Evolutionary conservation across 306 rosid species (phyloP), one percentile per base, ranked within the genome.

Genomic region (Trichosanthes truncata): DNA sequence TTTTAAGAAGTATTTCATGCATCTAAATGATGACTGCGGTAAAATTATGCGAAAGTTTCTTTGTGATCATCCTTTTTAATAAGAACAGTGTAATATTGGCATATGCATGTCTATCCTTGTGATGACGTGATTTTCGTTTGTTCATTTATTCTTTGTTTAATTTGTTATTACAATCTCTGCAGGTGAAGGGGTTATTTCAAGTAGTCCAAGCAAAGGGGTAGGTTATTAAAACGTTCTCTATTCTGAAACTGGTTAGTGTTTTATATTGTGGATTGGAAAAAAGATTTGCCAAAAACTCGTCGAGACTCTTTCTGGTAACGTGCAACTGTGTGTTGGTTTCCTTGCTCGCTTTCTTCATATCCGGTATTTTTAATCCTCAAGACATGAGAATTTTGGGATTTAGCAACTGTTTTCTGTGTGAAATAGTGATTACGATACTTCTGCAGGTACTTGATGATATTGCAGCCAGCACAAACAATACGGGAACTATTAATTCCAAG

Each of bases 151-250:
- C 46, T 76, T 76, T 31, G 65, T 55, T 35, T 76, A 53, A 55
- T 76, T 36, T n/a, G 7, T 49, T 51, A 4, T 76, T 53, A 31
- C 49, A 18, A 49, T 49, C 5, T 49, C 35, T 61, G 60, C 59
- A 78, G 81, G 18, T 78, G 56, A 40, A 61, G 67, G 35, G 65
- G 72, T 18, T 23, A 61, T 26, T 78, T 43, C 72, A 60, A 46
- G 46, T 60, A 61, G 10, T 78, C 81, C 57, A 31, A 78, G 60
- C 41, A 61, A 78, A 45, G 18, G 15, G 81, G 81, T 40, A 61
- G 1, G 55, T 31, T 23, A 40, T 9, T 78, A 18, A 17, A 45
- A 57, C 18, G 74, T 61, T 78, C 55, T 76, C 33, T 53, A 21
- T 51, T 20, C 26, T 18, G 9, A 48, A n/a, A 6, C 8, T 73